Percentiles rank a stretch among this genome's conserved stretches.
These are phyloP conservation scores for Taphrina sp. DNA, from an alignment of 1,139 yeast species.

Conservation along the genomic window DNA sequence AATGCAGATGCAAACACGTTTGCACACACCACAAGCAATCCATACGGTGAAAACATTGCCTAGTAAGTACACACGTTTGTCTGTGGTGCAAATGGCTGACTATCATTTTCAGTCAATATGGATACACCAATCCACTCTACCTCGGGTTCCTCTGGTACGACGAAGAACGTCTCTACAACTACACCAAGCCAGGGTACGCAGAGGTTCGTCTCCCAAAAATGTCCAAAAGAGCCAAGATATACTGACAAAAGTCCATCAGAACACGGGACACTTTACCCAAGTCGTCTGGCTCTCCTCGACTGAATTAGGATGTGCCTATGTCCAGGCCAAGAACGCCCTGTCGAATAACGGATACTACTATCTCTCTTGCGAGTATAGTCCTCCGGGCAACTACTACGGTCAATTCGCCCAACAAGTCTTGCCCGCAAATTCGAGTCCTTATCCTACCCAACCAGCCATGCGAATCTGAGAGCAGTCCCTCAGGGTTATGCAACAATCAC, in stretches of 20 bases:
- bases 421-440: constrained; percentile 7
- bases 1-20: constrained; percentile 68
- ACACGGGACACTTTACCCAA: constrained; percentile 66
- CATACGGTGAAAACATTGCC: constrained; percentile 74
- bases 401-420: constrained; percentile 9
- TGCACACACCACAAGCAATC: constrained; percentile 70
- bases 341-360: constrained; percentile 45
- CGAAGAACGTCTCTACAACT: constrained; percentile 60
- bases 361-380: constrained; percentile 59
- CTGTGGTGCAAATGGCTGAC: too few species aligned
- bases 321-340: constrained; percentile 49
- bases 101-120: constrained; percentile 16
- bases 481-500: too few species aligned
- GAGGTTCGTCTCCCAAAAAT: too few species aligned
- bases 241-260: too few species aligned
- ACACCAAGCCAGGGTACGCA: constrained; percentile 45
- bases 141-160: constrained; percentile 74
- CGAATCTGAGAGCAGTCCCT: too few species aligned
- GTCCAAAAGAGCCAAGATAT: too few species aligned
- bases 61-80: constrained; percentile 55
- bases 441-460: constrained; percentile 8
- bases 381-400: constrained; percentile 53
- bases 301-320: constrained; percentile 64
- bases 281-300: constrained; percentile 66
- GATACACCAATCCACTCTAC: constrained; percentile 46